Base-by-base conservation (phyloP, 2,329 filamentous ascomycete species). In the Talaromyces sp. region DNA sequence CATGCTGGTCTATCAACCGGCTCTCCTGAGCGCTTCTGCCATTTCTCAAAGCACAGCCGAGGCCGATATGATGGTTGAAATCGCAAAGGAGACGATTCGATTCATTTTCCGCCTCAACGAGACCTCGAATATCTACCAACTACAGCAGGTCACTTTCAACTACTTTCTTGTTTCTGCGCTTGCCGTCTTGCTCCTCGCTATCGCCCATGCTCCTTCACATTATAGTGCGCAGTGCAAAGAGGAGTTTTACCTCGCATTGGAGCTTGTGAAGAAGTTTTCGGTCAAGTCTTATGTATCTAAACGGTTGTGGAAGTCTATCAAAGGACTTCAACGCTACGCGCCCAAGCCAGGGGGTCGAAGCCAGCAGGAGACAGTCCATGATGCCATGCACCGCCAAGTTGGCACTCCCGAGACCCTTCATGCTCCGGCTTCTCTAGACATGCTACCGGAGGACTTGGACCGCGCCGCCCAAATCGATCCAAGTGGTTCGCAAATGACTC, bases 1-100 rank as follows among this genome's bases (percentile, higher is more conserved):
- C 6, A 93, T 93, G 66, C 87, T 92, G 73, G 89, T 97, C 52
- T 91, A 96, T 74, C 91, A 92, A 0, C 92, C 92, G 0, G 87
- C 96, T 2, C 78, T 97, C 9, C 91, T 96, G 72, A 93, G 88
- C 33, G 88, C 89, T 3, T 89, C 86, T 9, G 92, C 88, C 69
- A 96, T 96, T 68, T 85, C 89, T 77, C 84, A 88, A 58, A 89
- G 96, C 70, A 82, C 87, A 42, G 75, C 79, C 6, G 87, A 91
- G 64, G 92, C 92, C 0, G 85, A 90, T 68, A 88, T 84, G 0
- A 85, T 84, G 1, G 83, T 87, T 28, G 82, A 84, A 60, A 81
- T 88, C 9, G 85, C 86, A 8, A 87, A 87, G 67, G 85, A 88
- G 64, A 87, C 84, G 0, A 85, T 88, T 62, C 80, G 80, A 3